Conservation (phyloP, 495 filamentous ascomycete genomes). For the Diplogelasinospora grovesii region DNA sequence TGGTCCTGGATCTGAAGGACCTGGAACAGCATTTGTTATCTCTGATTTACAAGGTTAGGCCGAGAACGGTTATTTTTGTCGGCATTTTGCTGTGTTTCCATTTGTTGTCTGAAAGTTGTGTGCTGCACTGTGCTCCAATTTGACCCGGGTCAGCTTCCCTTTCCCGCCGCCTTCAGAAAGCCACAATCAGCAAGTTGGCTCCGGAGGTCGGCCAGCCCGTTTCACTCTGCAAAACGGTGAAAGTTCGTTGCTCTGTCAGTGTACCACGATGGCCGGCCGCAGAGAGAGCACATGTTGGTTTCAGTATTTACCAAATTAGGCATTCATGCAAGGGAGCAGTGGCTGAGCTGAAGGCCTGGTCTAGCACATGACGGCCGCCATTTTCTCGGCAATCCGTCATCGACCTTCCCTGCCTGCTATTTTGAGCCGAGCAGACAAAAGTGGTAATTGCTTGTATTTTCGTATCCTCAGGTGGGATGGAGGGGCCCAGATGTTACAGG, state of each 20-base stretch:
- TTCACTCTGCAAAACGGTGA: background rate
- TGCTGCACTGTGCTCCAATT: no score
- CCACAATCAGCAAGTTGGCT: background rate
- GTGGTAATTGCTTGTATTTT: no score
- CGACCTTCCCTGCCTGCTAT: slow-evolving; percentile 1
- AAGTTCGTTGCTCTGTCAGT: no score
- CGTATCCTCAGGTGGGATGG: no score
- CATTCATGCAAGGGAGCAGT: background rate
- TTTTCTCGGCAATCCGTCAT: slow-evolving; percentile 4
- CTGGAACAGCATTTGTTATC: no score
- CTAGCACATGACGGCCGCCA: slow-evolving; percentile 10
- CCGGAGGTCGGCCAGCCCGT: background rate
- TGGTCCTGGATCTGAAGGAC: background rate
- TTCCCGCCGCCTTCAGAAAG: slow-evolving; percentile 1
- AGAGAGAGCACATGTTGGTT: background rate
- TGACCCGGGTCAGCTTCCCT: background rate
- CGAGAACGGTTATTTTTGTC: no score
- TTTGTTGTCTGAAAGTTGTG: no score
- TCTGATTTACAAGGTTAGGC: background rate
- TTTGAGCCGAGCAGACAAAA: no score
- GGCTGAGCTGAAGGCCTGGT: slow-evolving; percentile 1
- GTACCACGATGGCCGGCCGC: no score
- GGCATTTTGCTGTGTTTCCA: no score
- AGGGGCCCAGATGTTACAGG: no score
- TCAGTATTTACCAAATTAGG: background rate